Evolutionary conservation across 495 filamentous ascomycete genomes (phyloP).

Genomic region (Cenococcum geophilum): DNA sequence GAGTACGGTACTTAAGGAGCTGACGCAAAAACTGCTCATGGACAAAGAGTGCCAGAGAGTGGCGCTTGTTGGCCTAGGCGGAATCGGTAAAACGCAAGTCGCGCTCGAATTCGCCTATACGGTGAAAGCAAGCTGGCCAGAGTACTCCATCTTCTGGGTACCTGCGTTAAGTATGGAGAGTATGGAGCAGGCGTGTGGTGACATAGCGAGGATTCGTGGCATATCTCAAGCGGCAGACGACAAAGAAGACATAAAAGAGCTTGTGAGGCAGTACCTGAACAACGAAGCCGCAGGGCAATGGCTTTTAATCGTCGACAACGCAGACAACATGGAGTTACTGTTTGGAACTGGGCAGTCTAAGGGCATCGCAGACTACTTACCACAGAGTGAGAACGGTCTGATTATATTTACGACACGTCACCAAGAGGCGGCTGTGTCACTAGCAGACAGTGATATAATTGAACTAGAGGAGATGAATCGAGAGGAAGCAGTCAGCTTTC

Average conservation of each 20-base stretch:
- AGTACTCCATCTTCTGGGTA: background rate
- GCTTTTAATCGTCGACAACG: slow-evolving; percentile 22
- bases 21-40: background rate
- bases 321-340: slow-evolving; percentile 20
- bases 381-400: slow-evolving; percentile 13
- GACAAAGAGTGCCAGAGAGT: background rate
- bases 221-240: background rate
- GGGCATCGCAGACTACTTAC: slow-evolving; percentile 10
- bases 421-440: slow-evolving; percentile 5
- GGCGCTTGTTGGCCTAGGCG: slow-evolving; percentile 4
- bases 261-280: slow-evolving; percentile 7
- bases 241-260: slow-evolving; percentile 12
- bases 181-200: background rate
- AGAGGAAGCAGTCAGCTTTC: background rate
- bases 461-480: background rate
- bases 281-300: slow-evolving; percentile 2
- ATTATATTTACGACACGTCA: slow-evolving; percentile 27
- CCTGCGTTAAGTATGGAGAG: background rate
- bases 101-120: background rate
- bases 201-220: background rate
- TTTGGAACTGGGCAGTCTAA: background rate
- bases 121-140: background rate
- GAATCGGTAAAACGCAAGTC: background rate
- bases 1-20: background rate
- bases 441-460: slow-evolving; percentile 1